Percentiles rank a stretch among this genome's conserved stretches.
phyloP scores from a whole-genome alignment of 257 asterid species.

The Ilex aquifolium region DNA sequence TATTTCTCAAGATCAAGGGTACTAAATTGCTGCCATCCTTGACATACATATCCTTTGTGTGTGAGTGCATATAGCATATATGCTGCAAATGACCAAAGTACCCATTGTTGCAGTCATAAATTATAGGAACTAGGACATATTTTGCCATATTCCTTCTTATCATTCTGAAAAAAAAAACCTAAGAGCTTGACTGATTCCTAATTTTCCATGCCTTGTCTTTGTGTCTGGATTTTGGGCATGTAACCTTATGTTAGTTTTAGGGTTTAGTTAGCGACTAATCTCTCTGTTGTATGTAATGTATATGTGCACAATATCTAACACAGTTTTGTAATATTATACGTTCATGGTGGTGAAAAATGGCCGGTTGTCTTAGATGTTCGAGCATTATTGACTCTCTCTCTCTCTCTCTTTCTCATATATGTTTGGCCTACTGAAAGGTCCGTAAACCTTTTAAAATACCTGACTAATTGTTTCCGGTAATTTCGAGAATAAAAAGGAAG shows the following conservation, averaged over 20 bases:
- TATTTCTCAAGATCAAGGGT: conserved; percentile 9
- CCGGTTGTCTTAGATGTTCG: too few relatives aligned
- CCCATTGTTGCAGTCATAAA: background rate
- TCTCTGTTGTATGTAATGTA: conserved; percentile 21
- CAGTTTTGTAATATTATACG: conserved; percentile 22
- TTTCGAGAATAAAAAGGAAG: too few relatives aligned
- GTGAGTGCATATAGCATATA: conserved; percentile 19
- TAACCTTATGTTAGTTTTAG: conserved; percentile 13
- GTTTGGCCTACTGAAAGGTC: too few relatives aligned
- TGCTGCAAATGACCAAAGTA: background rate
- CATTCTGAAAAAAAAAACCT: background rate
- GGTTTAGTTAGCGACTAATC: conserved; percentile 18
- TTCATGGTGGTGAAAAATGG: too few relatives aligned
- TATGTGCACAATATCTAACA: conserved; percentile 14
- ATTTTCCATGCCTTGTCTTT: conserved; percentile 14
- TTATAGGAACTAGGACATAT: conserved; percentile 16
- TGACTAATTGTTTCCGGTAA: too few relatives aligned
- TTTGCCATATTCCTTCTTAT: conserved; percentile 13
- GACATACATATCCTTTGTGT: conserved; percentile 9
- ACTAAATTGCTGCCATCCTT: conserved; percentile 1
- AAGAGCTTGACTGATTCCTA: background rate
- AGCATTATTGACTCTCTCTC: too few relatives aligned
- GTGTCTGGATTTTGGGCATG: conserved; percentile 23
- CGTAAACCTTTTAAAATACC: too few relatives aligned
- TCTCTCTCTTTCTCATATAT: too few relatives aligned